Base-by-base conservation (phyloP, 345 rosid species). In the Abelmoschus esculentus region DNA sequence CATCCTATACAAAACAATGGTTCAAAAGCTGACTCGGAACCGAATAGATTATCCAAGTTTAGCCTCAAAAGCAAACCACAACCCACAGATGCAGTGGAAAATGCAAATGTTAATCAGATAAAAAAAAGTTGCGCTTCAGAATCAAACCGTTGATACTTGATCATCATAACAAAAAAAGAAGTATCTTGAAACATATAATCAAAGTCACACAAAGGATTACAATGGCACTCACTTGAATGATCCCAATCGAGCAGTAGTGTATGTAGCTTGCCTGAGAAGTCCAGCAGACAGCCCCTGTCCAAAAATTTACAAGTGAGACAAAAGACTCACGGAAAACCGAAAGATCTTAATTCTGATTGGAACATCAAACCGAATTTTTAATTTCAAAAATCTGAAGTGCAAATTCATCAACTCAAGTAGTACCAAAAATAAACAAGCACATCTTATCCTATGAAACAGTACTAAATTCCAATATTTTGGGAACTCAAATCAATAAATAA, bases 181-280 rank as follows among this genome's bases (percentile, higher is more conserved):
- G 26, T 22, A 22, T 22, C 26, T 22, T 22, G 26, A 22, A 22
- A 22, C 26, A 22, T 8, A 10, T 19, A 56, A 56, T 19, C 29
- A 22, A 56, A 5, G 31, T 22, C 31, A 1, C 15, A 10, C 15
- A 22, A 9, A 8, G 31, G 13, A n/a, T 56, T 56, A 10, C 60
- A 56, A 19, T 22, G 60, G 32, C 60, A 22, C 61, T 56, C 61
- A 56, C 61, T 26, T 56, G 61, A 56, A 56, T 26, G 61, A 22
- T 56, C 61, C 61, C 34, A 56, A 4, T 56, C 61, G 61, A 12
- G 61, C 61, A 26, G 61, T 56, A 22, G 61, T 56, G 61, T 56
- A 56, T 10, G 61, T 56, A 56, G 61, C 61, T 56, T 56, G 61
- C 61, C 61, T 56, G 61, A 56, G 61, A 4, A 56, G 61, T 56